These are phyloP conservation scores for Aspergillus melleus DNA, from an alignment of 2,329 filamentous ascomycete genomes.

Conservation along the genomic window DNA sequence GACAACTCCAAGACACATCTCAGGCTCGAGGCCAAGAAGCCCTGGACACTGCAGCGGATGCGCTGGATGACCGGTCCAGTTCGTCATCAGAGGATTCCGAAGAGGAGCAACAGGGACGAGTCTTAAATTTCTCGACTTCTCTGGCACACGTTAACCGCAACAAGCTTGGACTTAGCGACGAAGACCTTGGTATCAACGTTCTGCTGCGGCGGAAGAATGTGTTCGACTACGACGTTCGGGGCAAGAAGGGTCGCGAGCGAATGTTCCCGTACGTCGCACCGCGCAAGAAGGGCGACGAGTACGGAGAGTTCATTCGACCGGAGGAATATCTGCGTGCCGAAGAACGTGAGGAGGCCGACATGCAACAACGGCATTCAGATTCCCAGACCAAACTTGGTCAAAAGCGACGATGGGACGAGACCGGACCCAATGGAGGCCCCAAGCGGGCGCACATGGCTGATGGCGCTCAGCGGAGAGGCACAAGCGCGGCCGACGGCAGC, in stretches of 20 bases:
- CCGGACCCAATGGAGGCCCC: conserved; percentile 49
- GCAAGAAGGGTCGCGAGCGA: conserved; percentile 87
- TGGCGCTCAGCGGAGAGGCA: conserved; percentile 29
- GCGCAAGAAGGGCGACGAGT: conserved; percentile 80
- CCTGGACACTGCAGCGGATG: conserved; percentile 73
- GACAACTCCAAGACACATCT: conserved; percentile 79
- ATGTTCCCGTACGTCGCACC: conserved; percentile 87
- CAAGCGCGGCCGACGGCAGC: conserved; percentile 52
- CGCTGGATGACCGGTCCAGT: conserved; percentile 73
- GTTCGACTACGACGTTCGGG: conserved; percentile 90
- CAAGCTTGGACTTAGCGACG: conserved; percentile 82
- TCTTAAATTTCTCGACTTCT: conserved; percentile 82
- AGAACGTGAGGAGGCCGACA: conserved; percentile 76
- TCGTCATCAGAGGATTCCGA: conserved; percentile 89
- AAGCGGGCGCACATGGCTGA: conserved; percentile 60
- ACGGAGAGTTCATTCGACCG: conserved; percentile 87
- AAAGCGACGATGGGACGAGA: conserved; percentile 91
- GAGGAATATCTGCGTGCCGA: conserved; percentile 94
- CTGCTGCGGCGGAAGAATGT: conserved; percentile 83
- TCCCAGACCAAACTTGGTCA: conserved; percentile 72
- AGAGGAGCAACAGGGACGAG: conserved; percentile 85
- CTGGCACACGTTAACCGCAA: conserved; percentile 80
- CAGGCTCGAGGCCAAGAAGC: conserved; percentile 67
- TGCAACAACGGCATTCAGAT: conserved; percentile 56
- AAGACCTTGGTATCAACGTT: conserved; percentile 88